A percentile compares a stretch with the other conserved stretches of the same genome.
phyloP scores from a whole-genome alignment of 2,329 filamentous ascomycete genomes.

The Ploettnerulaceae sp. region DNA sequence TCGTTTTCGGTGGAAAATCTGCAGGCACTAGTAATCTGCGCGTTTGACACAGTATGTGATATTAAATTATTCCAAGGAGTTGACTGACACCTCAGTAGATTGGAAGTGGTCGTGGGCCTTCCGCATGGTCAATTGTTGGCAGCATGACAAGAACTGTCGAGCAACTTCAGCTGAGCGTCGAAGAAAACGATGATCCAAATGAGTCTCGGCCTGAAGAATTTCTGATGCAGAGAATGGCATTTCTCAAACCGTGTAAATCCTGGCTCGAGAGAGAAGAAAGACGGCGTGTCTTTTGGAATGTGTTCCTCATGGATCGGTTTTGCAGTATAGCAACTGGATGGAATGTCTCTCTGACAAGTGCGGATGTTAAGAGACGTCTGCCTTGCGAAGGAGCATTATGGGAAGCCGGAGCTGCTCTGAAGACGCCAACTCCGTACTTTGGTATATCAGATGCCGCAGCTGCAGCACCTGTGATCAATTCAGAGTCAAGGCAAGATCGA shows the following conservation, averaged over 20 bases:
- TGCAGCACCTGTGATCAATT: too few species aligned
- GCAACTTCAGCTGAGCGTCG: conserved; percentile 31
- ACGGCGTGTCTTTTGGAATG: conserved; percentile 37
- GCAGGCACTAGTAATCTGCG: conserved; percentile 36
- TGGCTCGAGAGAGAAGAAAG: conserved; percentile 36
- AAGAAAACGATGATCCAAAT: too few species aligned
- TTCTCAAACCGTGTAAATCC: conserved; percentile 31
- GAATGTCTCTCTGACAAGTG: conserved; percentile 35
- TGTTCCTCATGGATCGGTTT: conserved; percentile 37
- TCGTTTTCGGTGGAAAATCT: conserved; percentile 35
- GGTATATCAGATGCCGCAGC: conserved; percentile 36
- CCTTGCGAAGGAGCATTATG: conserved; percentile 36
- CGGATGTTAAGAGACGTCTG: conserved; percentile 34
- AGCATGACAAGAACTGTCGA: conserved; percentile 36
- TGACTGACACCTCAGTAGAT: conserved; percentile 34
- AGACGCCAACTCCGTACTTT: conserved; percentile 37
- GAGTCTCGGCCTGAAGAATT: conserved; percentile 19
- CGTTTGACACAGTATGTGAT: too few species aligned
- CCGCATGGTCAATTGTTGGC: conserved; percentile 36
- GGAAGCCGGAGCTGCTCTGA: too few species aligned
- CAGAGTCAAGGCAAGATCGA: too few species aligned
- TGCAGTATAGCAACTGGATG: conserved; percentile 36
- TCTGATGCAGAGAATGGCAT: conserved; percentile 37
- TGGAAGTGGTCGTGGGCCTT: conserved; percentile 33
- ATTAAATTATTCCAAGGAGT: too few species aligned